These are phyloP conservation scores for Candida tallmaniae DNA, from an alignment of 805 yeast genomes.

Conservation along the genomic window DNA sequence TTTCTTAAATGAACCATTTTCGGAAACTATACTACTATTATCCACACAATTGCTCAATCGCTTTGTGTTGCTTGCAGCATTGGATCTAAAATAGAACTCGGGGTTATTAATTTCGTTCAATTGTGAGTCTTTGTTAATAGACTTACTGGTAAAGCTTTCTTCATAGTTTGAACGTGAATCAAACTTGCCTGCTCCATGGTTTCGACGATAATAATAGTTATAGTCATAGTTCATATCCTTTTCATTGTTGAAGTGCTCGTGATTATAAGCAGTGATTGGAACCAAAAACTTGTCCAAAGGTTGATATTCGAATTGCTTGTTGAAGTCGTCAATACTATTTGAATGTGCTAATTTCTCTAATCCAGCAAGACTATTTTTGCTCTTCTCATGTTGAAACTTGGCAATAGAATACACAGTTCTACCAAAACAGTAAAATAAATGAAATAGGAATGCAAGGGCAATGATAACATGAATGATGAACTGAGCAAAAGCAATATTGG, in stretches of 20 bases:
- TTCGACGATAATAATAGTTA: background rate
- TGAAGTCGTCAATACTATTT: constrained; percentile 17
- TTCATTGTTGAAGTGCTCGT: background rate
- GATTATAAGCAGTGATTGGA: constrained; percentile 3
- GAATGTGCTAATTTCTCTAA: constrained; percentile 1
- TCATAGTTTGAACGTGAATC: no score
- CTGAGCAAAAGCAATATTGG: constrained; percentile 42
- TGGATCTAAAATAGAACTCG: constrained; percentile 13
- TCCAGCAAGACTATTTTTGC: background rate
- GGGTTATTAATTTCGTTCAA: constrained; percentile 2
- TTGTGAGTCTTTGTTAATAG: background rate
- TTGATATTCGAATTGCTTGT: constrained; percentile 22
- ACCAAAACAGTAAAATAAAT: constrained; percentile 25
- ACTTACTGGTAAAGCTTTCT: background rate
- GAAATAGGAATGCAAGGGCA: constrained; percentile 24
- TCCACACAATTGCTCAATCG: no score
- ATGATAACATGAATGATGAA: constrained; percentile 34
- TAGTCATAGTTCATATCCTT: background rate
- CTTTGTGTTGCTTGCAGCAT: constrained; percentile 8
- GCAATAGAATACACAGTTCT: constrained; percentile 22
- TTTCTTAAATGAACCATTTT: constrained; percentile 12
- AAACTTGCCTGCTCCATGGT: background rate
- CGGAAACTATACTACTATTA: constrained; percentile 4
- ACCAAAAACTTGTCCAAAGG: constrained; percentile 12
- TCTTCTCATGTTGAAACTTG: constrained; percentile 9